Percentiles rank a stretch among this genome's conserved stretches.
These are phyloP conservation scores for Biancaea sappan DNA, from an alignment of 306 rosid genomes.

Conservation along the genomic window DNA sequence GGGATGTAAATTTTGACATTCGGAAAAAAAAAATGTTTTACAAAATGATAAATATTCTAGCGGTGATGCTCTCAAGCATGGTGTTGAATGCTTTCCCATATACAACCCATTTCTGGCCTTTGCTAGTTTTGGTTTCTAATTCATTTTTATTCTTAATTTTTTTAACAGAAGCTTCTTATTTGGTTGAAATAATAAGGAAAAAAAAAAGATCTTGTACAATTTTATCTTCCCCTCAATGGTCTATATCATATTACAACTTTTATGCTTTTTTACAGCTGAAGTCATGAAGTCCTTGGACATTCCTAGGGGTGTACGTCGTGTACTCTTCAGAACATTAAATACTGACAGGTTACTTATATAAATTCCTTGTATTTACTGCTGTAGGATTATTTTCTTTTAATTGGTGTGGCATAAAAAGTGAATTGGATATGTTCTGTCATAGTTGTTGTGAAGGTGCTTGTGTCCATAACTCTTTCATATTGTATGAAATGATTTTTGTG, in stretches of 20 bases:
- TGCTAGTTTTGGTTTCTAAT: slow-evolving; percentile 21
- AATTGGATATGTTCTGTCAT: slow-evolving; percentile 5
- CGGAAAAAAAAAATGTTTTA: background rate
- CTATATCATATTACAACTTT: background rate
- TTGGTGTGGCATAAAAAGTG: background rate
- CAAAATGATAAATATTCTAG: background rate
- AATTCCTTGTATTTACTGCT: background rate
- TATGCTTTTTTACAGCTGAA: slow-evolving; percentile 62
- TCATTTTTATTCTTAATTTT: too few species aligned
- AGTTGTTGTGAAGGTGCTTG: too few species aligned
- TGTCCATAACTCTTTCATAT: too few species aligned
- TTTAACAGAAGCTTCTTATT: background rate
- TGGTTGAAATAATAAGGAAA: background rate
- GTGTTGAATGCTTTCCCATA: slow-evolving; percentile 18
- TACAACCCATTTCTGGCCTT: background rate
- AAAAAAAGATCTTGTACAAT: background rate
- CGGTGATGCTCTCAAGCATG: slow-evolving; percentile 20
- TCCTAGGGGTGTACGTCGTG: slow-evolving; percentile 77
- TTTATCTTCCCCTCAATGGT: background rate
- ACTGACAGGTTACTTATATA: slow-evolving; percentile 67
- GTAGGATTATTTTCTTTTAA: slow-evolving; percentile 17
- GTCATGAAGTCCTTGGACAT: slow-evolving; percentile 80
- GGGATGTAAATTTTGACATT: background rate
- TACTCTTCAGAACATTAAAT: slow-evolving; percentile 82
- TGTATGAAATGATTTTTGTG: too few species aligned